These are phyloP conservation scores for Juncus effusus DNA, from an alignment of 176 grass and related monocot genomes.

Conservation along the genomic window DNA sequence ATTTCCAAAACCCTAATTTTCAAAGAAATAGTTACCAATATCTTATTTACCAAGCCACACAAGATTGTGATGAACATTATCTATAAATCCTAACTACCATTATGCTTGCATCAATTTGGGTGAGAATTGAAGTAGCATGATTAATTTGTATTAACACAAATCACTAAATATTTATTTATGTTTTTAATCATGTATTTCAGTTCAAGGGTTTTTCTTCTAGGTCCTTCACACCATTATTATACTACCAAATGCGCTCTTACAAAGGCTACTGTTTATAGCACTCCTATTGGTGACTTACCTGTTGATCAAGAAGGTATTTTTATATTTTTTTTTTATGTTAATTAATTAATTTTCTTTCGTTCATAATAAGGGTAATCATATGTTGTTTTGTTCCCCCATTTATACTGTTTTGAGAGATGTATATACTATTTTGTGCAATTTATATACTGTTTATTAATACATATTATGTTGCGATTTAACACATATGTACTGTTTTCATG, in stretches of 20 bases:
- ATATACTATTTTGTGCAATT: too few relatives aligned
- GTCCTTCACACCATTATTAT: conserved; percentile 97
- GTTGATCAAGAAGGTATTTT: conserved; percentile 82
- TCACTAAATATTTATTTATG: conserved; percentile 7
- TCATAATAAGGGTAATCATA: too few relatives aligned
- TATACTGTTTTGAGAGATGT: too few relatives aligned
- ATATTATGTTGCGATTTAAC: too few relatives aligned
- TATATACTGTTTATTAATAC: too few relatives aligned
- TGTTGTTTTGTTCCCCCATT: too few relatives aligned
- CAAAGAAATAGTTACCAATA: too few relatives aligned
- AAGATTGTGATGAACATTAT: background rate
- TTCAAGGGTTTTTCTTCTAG: conserved; percentile 88
- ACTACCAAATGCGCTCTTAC: conserved; percentile 90
- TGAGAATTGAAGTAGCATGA: background rate
- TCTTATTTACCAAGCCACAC: too few relatives aligned
- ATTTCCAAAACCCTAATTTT: too few relatives aligned
- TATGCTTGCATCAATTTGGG: too few relatives aligned
- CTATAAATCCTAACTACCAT: background rate
- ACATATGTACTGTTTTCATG: too few relatives aligned
- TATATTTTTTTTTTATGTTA: background rate
- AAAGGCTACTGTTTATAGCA: conserved; percentile 68
- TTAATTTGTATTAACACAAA: background rate
- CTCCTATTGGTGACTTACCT: conserved; percentile 81
- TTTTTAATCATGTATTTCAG: conserved; percentile 41
- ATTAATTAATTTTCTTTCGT: too few relatives aligned